Evolutionary conservation across 169 alveolate genomes (phyloP), one percentile per base, ranked within the genome.

Genomic region (Cryptosporidium viatorum): DNA sequence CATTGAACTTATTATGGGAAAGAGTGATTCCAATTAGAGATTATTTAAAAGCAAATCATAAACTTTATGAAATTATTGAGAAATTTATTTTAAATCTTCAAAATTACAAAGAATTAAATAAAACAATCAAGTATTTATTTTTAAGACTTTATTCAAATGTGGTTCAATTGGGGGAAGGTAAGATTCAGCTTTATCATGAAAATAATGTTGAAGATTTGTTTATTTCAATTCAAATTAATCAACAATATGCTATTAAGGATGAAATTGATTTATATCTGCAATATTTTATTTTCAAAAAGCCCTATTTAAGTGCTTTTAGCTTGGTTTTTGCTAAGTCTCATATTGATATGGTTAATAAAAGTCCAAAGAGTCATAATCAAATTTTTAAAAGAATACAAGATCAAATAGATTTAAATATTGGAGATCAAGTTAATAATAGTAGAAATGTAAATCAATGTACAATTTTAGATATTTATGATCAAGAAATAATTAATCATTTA

Each of bases 131-230:
- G 43, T 73, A 73, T 73, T 73, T 73, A 39, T 55, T 52, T 58
- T 35, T 73, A 29, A 73, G 86, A 21, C 45, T 73, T 37, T 73
- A 55, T 59, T 55, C 86, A 52, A 73, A 59, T 58, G 43, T 73
- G 2, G 45, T 55, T 8, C 59, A 52, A n/a, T 37, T 51, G 29
- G 65, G 45, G n/a, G 86, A 73, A n/a, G 59, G 59, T 21, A 73
- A 41, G 35, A n/a, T 73, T 35, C 21, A 35, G 29, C 39, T 55
- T 31, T 73, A 73, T 31, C 71, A 45, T 16, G 26, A 55, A n/a
- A 21, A 73, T 73, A 12, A 51, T 37, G 16, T 73, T 7, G 29
- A 18, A 31, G 70, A 51, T n/a, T 73, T 52, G 3, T 73, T 45
- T 4, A 37, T 33, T 18, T 39, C 37, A 12, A 26, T 73, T 7